Evolutionary conservation across 306 rosid genomes (phyloP), one percentile per base, ranked within the genome.

Genomic region (Trifolium dubium): DNA sequence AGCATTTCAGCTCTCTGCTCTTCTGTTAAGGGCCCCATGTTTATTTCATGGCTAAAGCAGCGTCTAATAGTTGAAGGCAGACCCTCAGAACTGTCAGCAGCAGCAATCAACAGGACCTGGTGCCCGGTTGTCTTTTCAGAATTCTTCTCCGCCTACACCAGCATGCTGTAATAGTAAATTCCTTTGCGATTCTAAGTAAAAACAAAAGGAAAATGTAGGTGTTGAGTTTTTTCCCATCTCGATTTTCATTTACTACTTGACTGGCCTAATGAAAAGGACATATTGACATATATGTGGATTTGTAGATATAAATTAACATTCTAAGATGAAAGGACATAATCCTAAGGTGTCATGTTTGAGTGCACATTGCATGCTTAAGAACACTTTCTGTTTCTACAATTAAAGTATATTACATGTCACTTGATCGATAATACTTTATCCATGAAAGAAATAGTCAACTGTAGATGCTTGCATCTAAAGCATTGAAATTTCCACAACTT

Each of bases 31-130:
- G 99, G 78, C 53, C 90, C 93, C 96, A 92, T 88, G 70, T 77
- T 89, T 80, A 92, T 74, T 87, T 94, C 99, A 59, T 92, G 99
- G 88, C 96, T 94, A 83, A 94, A 92, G 87, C 97, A 87, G 49
- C 96, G 95, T 84, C 97, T 89, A 64, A 94, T 85, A 58, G 81
- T 80, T 70, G 90, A 73, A 46, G 97, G 96, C 59, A 94, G 85
- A 81, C 96, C 99, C 85, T 94, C 97, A 65, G 90, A 87, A 80
- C 81, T 89, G 79, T 87, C 96, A 62, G 97, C 89, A 83, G 96
- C 88, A 51, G 93, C 97, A 83, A 94, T 83, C 73, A 94, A 79
- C 71, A 94, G 74, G 60, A 94, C 77, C 60, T 78, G 89, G 85
- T 84, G 94, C 77, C 82, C 79, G 4, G 85, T 69, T 19, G 71